A percentile compares a stretch with the other conserved stretches of the same genome.
Evolutionary conservation across 257 asterid species (phyloP).

Genomic region (Salvia miltiorrhiza): DNA sequence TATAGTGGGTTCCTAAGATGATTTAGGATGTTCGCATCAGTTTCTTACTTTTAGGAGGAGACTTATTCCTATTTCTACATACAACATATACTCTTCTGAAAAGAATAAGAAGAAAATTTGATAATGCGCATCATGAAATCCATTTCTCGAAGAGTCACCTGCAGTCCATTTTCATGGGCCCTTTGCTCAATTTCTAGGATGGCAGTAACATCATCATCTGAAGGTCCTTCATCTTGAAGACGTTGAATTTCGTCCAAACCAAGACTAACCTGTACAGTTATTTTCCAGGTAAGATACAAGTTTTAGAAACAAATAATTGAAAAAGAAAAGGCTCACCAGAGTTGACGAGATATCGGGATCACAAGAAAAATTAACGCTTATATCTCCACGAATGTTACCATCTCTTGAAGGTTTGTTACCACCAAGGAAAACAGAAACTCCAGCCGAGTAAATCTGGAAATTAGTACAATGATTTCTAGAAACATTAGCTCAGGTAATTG

Average conservation of each 20-base stretch:
- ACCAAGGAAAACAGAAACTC: constrained; percentile 92
- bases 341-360: constrained; percentile 87
- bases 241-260: constrained; percentile 77
- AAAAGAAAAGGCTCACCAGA: constrained; percentile 46
- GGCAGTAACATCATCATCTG: constrained; percentile 58
- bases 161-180: constrained; percentile 93
- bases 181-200: constrained; percentile 93
- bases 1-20: neutral
- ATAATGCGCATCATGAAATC: neutral
- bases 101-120: neutral
- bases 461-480: constrained; percentile 15
- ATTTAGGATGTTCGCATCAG: neutral
- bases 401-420: constrained; percentile 91
- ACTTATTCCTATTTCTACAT: neutral
- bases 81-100: neutral
- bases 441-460: constrained; percentile 84
- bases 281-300: constrained; percentile 27
- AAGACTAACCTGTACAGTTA: constrained; percentile 60
- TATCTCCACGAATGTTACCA: constrained; percentile 86
- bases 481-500: constrained; percentile 14
- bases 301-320: constrained; percentile 18
- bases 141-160: constrained; percentile 42
- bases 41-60: neutral
- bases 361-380: constrained; percentile 83
- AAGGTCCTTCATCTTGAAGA: constrained; percentile 87